A percentile compares a stretch with the other conserved stretches of the same genome.
Conservation (phyloP, 352 stramenopile species). For the Globisporangium cylindrosporum region DNA sequence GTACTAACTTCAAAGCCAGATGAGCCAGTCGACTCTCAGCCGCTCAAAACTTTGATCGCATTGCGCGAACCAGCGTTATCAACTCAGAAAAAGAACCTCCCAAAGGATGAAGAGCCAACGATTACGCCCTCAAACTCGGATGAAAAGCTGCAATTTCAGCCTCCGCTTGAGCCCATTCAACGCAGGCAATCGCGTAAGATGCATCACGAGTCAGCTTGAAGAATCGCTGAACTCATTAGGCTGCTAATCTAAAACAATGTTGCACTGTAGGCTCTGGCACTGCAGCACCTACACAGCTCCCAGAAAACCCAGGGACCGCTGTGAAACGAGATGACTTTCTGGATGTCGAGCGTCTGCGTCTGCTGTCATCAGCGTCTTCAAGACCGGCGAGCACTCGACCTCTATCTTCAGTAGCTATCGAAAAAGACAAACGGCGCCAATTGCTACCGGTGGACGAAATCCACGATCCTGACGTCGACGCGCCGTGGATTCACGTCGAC, state of each 20-base stretch:
- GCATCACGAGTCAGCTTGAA: background rate
- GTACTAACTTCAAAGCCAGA: background rate
- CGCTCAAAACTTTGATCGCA: background rate
- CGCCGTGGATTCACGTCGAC: conserved; percentile 42
- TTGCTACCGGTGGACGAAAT: conserved; percentile 26
- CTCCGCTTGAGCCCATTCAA: background rate
- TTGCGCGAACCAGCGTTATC: background rate
- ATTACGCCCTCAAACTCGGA: conserved; percentile 6
- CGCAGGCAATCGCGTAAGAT: conserved; percentile 8
- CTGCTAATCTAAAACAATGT: background rate
- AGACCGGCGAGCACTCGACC: conserved; percentile 29
- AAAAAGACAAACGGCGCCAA: conserved; percentile 20
- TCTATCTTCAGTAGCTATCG: conserved; percentile 18
- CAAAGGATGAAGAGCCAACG: background rate
- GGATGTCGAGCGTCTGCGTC: conserved; percentile 31
- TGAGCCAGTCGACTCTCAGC: background rate
- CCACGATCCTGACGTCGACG: conserved; percentile 7
- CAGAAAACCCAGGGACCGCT: conserved; percentile 4
- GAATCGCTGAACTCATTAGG: background rate
- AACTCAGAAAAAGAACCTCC: background rate
- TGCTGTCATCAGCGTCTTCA: conserved; percentile 29
- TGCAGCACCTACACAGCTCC: background rate
- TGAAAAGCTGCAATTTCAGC: background rate
- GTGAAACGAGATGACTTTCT: conserved; percentile 21
- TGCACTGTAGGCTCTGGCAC: background rate